Base-by-base conservation (phyloP, 768 basidiomycete species). In the Gelatoporia subvermispora region DNA sequence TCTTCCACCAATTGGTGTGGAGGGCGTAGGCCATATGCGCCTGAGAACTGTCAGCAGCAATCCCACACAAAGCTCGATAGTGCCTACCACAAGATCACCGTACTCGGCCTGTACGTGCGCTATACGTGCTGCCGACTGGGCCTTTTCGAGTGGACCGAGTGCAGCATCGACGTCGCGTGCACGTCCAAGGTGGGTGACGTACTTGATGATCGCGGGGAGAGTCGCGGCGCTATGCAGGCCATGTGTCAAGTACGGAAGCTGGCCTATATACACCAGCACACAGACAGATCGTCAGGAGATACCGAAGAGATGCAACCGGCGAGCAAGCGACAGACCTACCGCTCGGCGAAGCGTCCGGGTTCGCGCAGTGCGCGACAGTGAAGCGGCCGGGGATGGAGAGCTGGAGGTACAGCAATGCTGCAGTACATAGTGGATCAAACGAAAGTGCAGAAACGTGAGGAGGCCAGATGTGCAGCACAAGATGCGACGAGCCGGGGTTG, bases 331-430 rank as follows among this genome's bases (percentile, higher is more conserved):
- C 63, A 56, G 52, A 72, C 78, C 67, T 62, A 83, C 88, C 88
- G 57, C 72, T 81, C 13, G 88, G 86, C 41, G 88, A 88, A 18
- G 74, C 51, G 67, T 89, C 86, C 8, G 85, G 82, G 62, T 85
- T 79, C 3, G 75, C 72, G 58, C 78, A 84, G 65, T 82, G 77
- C 31, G 70, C 67, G 22, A 91, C 65, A 16, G 63, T 65, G 64
- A 85, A 91, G 57, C 76, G 70, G n/a, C 82, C 84, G 1, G 88
- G 85, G 40, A 85, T 71, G 13, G 77, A 67, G 20, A 84, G 65
- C 60, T 90, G 87, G 22, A 89, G 76, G 58, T 82, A 83, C 38
- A 89, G 65, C 4, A 85, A 66, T 0, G 86, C 75, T 3, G 81
- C 77, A 18, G 88, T 69, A 62, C 81, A 87, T 15, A 72, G 63